Evolutionary conservation across 495 filamentous ascomycete species (phyloP), one percentile per base, ranked within the genome.

Genomic region (Daldinia vernicosa): DNA sequence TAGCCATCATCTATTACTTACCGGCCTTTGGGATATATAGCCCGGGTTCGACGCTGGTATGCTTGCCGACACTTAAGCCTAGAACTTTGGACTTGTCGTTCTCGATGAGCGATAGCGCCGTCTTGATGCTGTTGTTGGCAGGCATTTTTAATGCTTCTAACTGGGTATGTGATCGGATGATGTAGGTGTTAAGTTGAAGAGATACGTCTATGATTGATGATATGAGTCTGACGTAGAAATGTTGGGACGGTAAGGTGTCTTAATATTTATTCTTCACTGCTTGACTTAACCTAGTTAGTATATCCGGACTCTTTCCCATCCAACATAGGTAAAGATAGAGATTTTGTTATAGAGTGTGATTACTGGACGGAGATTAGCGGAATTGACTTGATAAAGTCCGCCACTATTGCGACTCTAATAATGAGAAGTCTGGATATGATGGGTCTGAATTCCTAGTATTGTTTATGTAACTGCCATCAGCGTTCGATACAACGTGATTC

Each of bases 31-130:
- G 30, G 40, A 73, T 66, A 52, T 62, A 58, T 1, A 65, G 22
- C 19, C 61, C 65, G 4, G 61, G 65, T 53, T 69, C 56, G 50
- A 73, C 40, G 17, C 63, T 53, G 27, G 32, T 14, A 39, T 66
- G 57, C 28, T 73, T 73, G 43, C 66, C 61, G 43, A 69, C 27
- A 3, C 39, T 62, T 37, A 73, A 58, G 15, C 70, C 66, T 4
- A 73, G 28, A 33, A 66, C 19, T 24, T 73, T 69, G 9, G 65
- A 66, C 57, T 69, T 65, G 57, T 73, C 61, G 9, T 50, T 62
- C 51, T 69, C 52, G 3, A 69, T 62, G 7, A 72, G 47, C 47
- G 65, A 68, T 17, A 72, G 24, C 4, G 60, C 64, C 39, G 35
- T 19, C 30, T 68, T 65, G 28, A 61, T 17, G 54, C 43, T 53